Base-by-base conservation (phyloP, 768 basidiomycete genomes). In the Coprinellus aureogranulatus region DNA sequence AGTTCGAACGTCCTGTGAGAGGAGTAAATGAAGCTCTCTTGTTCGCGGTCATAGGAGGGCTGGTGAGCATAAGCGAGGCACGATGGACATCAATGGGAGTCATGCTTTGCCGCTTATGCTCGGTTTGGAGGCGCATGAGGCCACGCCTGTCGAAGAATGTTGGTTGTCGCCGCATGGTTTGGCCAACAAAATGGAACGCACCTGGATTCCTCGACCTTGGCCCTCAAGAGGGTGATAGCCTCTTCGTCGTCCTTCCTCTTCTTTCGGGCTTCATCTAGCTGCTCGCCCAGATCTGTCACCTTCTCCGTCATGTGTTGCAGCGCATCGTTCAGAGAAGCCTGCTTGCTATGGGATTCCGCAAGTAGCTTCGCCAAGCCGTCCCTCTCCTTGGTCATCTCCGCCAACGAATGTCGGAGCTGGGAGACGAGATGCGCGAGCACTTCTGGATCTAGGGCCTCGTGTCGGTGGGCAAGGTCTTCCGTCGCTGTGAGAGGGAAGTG, bases 191-290 rank as follows among this genome's bases (percentile, higher is more conserved):
- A 62, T 40, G 48, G 31, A 14, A 66, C 81, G 22, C 63, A 89
- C 90, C 91, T 81, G 78, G 89, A 91, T 70, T 93, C 91, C 64
- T 93, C 91, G 2, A 93, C 89, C 68, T 92, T 93, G n/a, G 83
- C 78, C 34, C 92, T 81, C 50, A 94, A 74, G 70, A 93, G 72
- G 2, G 76, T 71, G 48, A 94, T 89, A 37, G 89, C 86, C 59
- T 92, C 86, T 65, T 90, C 89, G 55, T 91, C 87, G 47, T 92
- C 90, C 58, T 78, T 81, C 47, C 75, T 76, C 65, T 82, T 84
- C 63, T 67, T 75, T 64, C 72, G 75, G 30, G 81, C 75, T 27
- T 72, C 73, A 52, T 76, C 77, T 4, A 90, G 75, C 44, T 85
- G 78, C 55, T 81, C 82, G 61, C 89, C 85, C 56, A 83, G 70